Evolutionary conservation across 1,284 basidiomycete species (phyloP), one percentile per base, ranked within the genome.

Genomic region (Acaromyces ingoldii): DNA sequence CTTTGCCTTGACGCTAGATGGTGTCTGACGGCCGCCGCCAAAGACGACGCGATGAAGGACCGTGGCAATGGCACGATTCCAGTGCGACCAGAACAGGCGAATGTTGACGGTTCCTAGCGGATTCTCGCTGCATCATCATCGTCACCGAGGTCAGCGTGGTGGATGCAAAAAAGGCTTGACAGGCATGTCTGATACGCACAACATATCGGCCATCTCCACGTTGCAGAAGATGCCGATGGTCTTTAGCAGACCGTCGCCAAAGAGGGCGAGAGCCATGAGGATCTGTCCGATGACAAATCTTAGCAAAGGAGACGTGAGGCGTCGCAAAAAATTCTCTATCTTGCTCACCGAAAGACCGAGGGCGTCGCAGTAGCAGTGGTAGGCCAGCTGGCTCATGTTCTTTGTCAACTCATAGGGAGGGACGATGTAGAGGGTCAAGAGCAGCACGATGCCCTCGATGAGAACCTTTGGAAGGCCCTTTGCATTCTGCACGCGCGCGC

Each of bases 1-100:
- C 51, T 40, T 54, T 7, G 40, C 40, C 58, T 61, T 21, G 22
- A 48, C 44, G 9, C 39, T 10, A 9, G 58, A 59, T 41, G 51
- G 40, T 40, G 25, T 37, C 11, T 43, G 28, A 24, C 48, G 60
- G 15, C 56, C 49, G 10, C 72, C 70, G 26, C 63, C 67, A 47
- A 75, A 75, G 6, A 75, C 60, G 47, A 75, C 71, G n/a, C 72
- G 68, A 56, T 74, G 72, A 3, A 75, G 60, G 3, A 75, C 67
- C 4, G 64, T 58, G 17, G 72, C 67, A 45, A 75, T 74, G 28
- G 71, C 70, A 21, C 70, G 63, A 49, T 75, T 75, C 72, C 72
- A 75, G 57, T 72, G 69, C 28, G 67, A 69, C 72, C 72, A 74
- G 50, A 74, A 73, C 25, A 70, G 54, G 19, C 71, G 70, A 31